Evolutionary conservation across 805 yeast genomes (phyloP).

Genomic region (Candida hispaniensis): DNA sequence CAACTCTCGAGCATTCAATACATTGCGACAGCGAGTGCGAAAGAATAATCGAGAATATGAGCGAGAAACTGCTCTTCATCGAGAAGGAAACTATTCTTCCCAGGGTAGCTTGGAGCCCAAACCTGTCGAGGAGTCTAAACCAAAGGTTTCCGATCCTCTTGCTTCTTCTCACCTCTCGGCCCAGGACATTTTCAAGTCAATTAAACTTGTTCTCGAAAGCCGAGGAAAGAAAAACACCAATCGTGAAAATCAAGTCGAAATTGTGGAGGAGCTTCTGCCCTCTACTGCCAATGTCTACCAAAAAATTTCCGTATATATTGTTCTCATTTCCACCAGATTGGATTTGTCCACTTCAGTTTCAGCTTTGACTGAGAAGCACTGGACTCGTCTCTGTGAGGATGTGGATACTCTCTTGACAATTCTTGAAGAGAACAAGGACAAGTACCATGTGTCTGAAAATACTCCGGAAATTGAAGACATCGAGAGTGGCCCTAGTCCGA

Average conservation of each 20-base stretch:
- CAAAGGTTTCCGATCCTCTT: conserved; percentile 24
- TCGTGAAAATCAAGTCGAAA: conserved; percentile 60
- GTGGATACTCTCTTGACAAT: conserved; percentile 51
- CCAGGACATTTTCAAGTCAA: conserved; percentile 53
- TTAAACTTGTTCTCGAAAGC: conserved; percentile 68
- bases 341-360: conserved; percentile 61
- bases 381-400: conserved; percentile 63
- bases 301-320: conserved; percentile 61
- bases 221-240: conserved; percentile 96
- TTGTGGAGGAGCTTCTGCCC: conserved; percentile 49
- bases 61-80: conserved; percentile 46
- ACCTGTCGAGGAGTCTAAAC: conserved; percentile 24
- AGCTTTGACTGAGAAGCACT: conserved; percentile 67
- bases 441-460: conserved; percentile 63
- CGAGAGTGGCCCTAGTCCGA: conserved; percentile 51
- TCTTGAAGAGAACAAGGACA: conserved; percentile 48
- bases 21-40: conserved; percentile 77
- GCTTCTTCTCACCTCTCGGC: conserved; percentile 27
- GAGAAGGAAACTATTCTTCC: conserved; percentile 49
- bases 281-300: conserved; percentile 57
- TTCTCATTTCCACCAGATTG: conserved; percentile 78
- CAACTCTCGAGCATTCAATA: conserved; percentile 77
- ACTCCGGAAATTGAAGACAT: conserved; percentile 73
- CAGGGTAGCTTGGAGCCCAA: conserved; percentile 45
- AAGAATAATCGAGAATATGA: conserved; percentile 65